phyloP scores from a whole-genome alignment of 352 stramenopile genomes.

The Aphanomyces stellatus region DNA sequence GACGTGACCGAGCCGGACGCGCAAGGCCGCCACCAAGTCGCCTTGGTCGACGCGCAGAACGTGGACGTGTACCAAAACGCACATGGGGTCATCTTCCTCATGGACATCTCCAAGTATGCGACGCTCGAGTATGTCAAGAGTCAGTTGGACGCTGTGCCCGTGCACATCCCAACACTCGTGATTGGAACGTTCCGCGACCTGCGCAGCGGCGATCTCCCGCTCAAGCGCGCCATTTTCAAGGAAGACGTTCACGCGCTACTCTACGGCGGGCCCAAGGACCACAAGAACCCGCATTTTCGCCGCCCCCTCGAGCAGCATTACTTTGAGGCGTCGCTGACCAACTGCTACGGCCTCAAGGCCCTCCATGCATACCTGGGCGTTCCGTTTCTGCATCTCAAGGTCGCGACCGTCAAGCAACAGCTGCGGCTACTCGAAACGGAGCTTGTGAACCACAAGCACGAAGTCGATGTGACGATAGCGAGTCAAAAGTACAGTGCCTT shows the following conservation, averaged over 20 bases:
- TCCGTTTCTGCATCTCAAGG: constrained; percentile 75
- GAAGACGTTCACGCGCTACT: constrained; percentile 74
- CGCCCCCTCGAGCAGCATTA: constrained; percentile 60
- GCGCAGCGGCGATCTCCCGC: constrained; percentile 30
- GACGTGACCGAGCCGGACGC: not conserved
- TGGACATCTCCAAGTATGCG: constrained; percentile 74
- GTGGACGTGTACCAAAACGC: constrained; percentile 87
- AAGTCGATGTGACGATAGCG: constrained; percentile 58
- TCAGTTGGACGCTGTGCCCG: constrained; percentile 56
- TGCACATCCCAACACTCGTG: constrained; percentile 71
- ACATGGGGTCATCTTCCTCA: constrained; percentile 81
- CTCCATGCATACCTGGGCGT: constrained; percentile 82
- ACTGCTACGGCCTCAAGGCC: constrained; percentile 78
- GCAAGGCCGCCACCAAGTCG: constrained; percentile 35
- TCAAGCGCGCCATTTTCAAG: constrained; percentile 76
- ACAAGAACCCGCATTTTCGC: constrained; percentile 30
- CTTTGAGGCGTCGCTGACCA: constrained; percentile 75
- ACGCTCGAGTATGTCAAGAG: constrained; percentile 78
- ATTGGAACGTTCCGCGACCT: constrained; percentile 63
- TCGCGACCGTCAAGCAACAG: constrained; percentile 67
- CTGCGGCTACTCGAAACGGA: constrained; percentile 59
- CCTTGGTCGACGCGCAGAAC: constrained; percentile 67
- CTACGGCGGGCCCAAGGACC: constrained; percentile 34
- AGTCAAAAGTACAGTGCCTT: constrained; percentile 71
- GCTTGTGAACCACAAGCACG: constrained; percentile 60